Conservation (phyloP, 345 rosid genomes). For the Theobroma cacao region DNA sequence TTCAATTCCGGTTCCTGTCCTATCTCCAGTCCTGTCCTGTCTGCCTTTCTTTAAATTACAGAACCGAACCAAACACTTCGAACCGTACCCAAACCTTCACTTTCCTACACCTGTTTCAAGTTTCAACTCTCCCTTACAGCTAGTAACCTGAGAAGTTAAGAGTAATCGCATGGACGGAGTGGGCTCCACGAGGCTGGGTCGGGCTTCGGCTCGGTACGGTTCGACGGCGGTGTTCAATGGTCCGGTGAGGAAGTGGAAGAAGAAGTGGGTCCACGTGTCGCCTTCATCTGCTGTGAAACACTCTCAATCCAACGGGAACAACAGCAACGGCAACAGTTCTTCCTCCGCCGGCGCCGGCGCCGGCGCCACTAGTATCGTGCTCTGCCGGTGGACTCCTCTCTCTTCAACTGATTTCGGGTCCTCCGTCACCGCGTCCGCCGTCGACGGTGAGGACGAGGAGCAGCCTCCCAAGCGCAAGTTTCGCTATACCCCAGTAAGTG, state of each 20-base stretch:
- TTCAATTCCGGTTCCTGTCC: background rate
- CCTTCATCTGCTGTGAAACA: conserved; percentile 37
- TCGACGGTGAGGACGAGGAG: conserved; percentile 39
- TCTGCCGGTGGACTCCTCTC: conserved; percentile 94
- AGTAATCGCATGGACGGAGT: conserved; percentile 69
- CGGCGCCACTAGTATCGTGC: conserved; percentile 56
- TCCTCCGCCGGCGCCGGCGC: no score
- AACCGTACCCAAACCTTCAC: conserved; percentile 7
- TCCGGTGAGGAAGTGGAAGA: conserved; percentile 96
- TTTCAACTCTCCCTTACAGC: background rate
- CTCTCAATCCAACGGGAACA: conserved; percentile 38
- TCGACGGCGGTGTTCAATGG: conserved; percentile 80
- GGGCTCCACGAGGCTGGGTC: conserved; percentile 73
- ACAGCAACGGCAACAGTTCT: background rate
- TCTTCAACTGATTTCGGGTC: conserved; percentile 31
- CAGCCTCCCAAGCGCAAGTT: conserved; percentile 72
- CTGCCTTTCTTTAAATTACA: background rate
- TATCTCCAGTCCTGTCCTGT: background rate
- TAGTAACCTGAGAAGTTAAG: background rate
- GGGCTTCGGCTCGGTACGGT: conserved; percentile 79
- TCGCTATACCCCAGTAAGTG: conserved; percentile 86
- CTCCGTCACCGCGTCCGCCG: conserved; percentile 21
- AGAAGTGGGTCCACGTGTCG: conserved; percentile 93
- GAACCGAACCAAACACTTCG: background rate
- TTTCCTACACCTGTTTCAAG: no score